Base-by-base conservation (phyloP, 805 yeast genomes). In the Metschnikowia anglica region DNA sequence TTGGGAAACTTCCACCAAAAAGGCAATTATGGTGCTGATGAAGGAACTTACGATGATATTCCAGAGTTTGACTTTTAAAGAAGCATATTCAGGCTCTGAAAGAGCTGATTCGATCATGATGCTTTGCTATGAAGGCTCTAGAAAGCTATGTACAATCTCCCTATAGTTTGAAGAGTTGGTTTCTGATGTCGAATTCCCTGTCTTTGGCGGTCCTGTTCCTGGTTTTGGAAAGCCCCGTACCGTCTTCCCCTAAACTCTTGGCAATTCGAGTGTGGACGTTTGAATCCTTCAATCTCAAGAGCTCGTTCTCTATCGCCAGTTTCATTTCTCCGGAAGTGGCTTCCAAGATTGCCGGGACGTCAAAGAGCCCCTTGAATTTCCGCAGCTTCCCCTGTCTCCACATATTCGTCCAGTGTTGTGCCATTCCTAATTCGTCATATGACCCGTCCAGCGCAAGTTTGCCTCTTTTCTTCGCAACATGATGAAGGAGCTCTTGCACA, bases 381-480 rank as follows among this genome's bases (percentile, higher is more conserved):
- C 47, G 37, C 30, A 45, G 66, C 40, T 70, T 72, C 1, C 88
- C 87, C 46, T 73, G 79, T 44, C 77, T 71, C 80, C 85, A 82
- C 21, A 72, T 58, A 45, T 78, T 78, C 2, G 82, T 63, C 81
- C 89, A 78, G 49, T 74, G 76, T 2, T 77, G 62, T 0, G 95
- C 88, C 37, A 79, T 73, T 1, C 85, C 85, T 16, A 65, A 59
- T 41, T 81, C 80, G 57, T 80, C 82, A 41, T 62, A 73, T 6
- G 65, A 43, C 2, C 62, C 66, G 24, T 64, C 70, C 25, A 45
- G 49, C 9, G 64, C 62, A 8, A 71, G 53, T 38, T 63, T 65
- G 5, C 62, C 61, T 19, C 71, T 60, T 15, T 60, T 60, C 42
- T 60, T 65, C 10, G 81, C 79, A 7, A 83, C 68, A 12, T 72